Evolutionary conservation across 1,139 yeast species (phyloP).

Genomic region (Candida pseudoviswanathii): DNA sequence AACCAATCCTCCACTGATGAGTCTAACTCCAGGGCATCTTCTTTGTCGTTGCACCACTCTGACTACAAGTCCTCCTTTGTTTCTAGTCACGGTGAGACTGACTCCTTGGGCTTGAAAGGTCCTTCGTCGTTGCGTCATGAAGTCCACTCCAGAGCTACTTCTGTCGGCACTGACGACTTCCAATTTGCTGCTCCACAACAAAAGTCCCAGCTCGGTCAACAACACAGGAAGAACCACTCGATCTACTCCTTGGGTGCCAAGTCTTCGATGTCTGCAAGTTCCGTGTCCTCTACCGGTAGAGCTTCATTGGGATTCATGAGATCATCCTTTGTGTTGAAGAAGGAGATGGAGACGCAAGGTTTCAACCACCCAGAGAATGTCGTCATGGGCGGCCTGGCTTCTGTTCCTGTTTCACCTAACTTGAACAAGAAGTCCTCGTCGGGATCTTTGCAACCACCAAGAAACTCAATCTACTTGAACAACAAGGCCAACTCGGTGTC

Average conservation of each 20-base stretch:
- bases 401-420: constrained; percentile 11
- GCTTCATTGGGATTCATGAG: constrained; percentile 46
- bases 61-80: constrained; percentile 34
- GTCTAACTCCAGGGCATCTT: constrained; percentile 32
- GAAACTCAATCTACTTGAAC: constrained; percentile 6
- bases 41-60: constrained; percentile 45
- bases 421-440: constrained; percentile 5
- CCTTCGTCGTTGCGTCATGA: constrained; percentile 8
- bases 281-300: constrained; percentile 19
- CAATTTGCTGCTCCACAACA: constrained; percentile 10
- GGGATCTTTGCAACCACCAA: constrained; percentile 3
- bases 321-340: constrained; percentile 40
- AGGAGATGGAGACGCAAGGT: constrained; percentile 30
- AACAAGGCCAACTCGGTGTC: constrained; percentile 8
- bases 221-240: constrained; percentile 8
- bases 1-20: constrained; percentile 6
- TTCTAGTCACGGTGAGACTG: constrained; percentile 20
- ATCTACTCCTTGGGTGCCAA: constrained; percentile 14
- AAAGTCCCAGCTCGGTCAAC: constrained; percentile 3
- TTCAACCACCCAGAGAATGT: constrained; percentile 36
- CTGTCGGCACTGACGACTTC: constrained; percentile 13
- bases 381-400: constrained; percentile 15
- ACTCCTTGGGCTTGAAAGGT: constrained; percentile 7
- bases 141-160: constrained; percentile 10
- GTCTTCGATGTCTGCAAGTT: constrained; percentile 17